Evolutionary conservation across 2,329 filamentous ascomycete species (phyloP), one percentile per base, ranked within the genome.

Genomic region (Colletotrichum sp.): DNA sequence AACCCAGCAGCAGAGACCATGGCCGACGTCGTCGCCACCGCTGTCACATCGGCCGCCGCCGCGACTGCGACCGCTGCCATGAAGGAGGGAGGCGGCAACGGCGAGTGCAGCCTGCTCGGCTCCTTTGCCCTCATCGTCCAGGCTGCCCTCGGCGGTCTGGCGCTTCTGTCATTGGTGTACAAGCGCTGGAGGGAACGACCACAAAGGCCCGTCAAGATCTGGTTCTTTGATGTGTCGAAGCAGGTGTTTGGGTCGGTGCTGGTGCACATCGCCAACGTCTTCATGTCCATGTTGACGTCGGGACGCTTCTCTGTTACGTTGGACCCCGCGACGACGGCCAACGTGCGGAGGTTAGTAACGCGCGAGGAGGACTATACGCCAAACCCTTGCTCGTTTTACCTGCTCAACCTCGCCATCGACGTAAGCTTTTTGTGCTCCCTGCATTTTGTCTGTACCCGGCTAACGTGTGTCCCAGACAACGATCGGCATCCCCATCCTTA

Each of bases 201-300:
- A 2, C 96, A 98, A 84, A 91, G 97, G 71, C 96, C 96, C 1
- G 83, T 99, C 82, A 98, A 98, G 89, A 96, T 99, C 79, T 99
- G 97, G 96, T 96, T 95, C 84, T 99, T 99, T 84, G 97, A 99
- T 83, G 97, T 93, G 28, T 98, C 95, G 36, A 99, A 99, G 88
- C 97, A 99, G 88, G 95, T 99, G 70, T 95, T 99, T 81, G 97
- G 97, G 26, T 98, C 96, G 34, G 93, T 96, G 62, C 90, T 99
- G 84, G 92, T 98, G 39, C 97, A 99, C 86, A 89, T 96, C 60
- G 95, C 96, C 79, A 99, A 99, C 83, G 90, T 99, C 69, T 92
- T 98, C 84, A 98, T 99, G 94, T 98, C 95, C 63, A 95, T 99
- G 95, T 90, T 99, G 79, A 98, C 95, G 1, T 96, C 95, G 71